Evolutionary conservation across 257 asterid genomes (phyloP), one percentile per base, ranked within the genome.

Genomic region (Primulina tabacum): DNA sequence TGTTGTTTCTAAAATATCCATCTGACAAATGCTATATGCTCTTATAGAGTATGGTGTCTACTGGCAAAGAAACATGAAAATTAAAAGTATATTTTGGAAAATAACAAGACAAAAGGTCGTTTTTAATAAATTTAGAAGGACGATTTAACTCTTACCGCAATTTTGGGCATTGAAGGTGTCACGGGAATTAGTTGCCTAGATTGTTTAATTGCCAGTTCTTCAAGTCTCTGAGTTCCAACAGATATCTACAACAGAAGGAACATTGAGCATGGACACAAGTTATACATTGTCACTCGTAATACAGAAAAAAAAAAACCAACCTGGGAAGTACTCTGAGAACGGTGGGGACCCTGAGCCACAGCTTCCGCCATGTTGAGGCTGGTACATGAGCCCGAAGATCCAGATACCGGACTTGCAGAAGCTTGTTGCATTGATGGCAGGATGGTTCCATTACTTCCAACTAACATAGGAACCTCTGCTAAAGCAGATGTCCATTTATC

Each of bases 401-500:
- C 47, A 69, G 86, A 62, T 11, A 68, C 38, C 38, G 84, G 65
- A 65, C 82, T 72, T 62, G 84, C 34, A 78, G 80, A 68, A 52
- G 78, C 60, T 71, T 71, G 87, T 68, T 80, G 88, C 67, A 75
- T 76, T 58, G 83, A 71, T 4, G 82, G 77, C 28, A 66, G 43
- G 47, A 80, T 79, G 72, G 79, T 28, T 53, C 86, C 88, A 58
- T 74, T 72, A 70, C 71, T 80, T 64, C 82, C 85, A 63, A 72
- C 81, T 50, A 71, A 68, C 53, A 72, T 62, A 43, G 89, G 92
- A 62, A 81, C 90, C 81, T 88, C 96, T 38, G 95, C 97, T 65
- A 90, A 78, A n/a, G 90, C 92, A 0, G 97, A 92, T 9, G 90
- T 86, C 95, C 96, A 92, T 75, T 87, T 90, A 70, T 87, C 95